phyloP scores from a whole-genome alignment of 2,329 filamentous ascomycete genomes.

The Phialocephala subalpina region DNA sequence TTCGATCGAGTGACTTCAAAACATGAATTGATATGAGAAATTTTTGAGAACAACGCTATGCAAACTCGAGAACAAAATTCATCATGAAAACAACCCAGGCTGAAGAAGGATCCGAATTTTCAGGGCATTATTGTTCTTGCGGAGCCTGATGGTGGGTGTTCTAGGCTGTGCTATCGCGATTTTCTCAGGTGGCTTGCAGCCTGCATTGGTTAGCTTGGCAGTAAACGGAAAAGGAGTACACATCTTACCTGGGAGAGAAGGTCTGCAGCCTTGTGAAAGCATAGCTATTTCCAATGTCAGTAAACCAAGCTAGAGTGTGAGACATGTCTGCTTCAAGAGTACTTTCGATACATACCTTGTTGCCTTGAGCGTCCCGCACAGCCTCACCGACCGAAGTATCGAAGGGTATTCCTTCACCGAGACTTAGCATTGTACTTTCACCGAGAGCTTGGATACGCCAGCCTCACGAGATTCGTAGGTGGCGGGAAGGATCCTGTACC shows the following conservation, averaged over 20 bases:
- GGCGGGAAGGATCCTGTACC: slow-evolving; percentile 3
- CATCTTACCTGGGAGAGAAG: slow-evolving; percentile 13
- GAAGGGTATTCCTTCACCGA: slow-evolving; percentile 15
- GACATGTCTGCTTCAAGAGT: neutral
- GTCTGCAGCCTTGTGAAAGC: slow-evolving; percentile 27
- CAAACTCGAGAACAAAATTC: neutral
- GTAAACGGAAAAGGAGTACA: neutral
- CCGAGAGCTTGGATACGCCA: neutral
- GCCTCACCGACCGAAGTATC: slow-evolving; percentile 28
- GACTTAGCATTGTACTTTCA: neutral
- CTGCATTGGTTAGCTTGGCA: slow-evolving; percentile 4
- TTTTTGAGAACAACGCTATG: neutral
- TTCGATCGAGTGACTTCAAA: neutral
- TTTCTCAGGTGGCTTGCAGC: slow-evolving; percentile 21
- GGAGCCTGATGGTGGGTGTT: slow-evolving; percentile 6
- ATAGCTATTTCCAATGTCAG: slow-evolving; percentile 4
- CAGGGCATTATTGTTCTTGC: neutral
- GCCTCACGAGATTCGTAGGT: neutral
- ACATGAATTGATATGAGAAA: neutral
- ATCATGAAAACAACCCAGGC: neutral
- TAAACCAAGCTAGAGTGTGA: neutral
- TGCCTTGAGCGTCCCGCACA: slow-evolving; percentile 26
- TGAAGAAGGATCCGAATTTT: neutral
- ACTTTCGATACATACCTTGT: slow-evolving; percentile 16
- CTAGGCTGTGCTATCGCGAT: slow-evolving; percentile 10